Evolutionary conservation across 2,329 filamentous ascomycete genomes (phyloP).

Genomic region (Trichoderma pleuroti): DNA sequence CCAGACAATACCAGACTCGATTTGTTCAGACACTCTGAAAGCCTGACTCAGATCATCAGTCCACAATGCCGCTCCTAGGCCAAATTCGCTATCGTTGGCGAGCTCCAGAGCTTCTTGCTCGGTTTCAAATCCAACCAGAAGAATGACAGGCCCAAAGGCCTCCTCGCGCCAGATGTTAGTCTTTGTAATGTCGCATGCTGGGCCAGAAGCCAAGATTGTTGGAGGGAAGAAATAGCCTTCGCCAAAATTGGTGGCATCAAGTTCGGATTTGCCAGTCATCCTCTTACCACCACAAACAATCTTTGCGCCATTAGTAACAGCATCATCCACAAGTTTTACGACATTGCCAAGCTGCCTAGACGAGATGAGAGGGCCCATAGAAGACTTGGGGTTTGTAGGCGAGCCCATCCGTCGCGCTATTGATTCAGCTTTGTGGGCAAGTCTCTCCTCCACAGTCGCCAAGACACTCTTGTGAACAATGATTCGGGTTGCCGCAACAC

Average conservation of each 20-base stretch:
- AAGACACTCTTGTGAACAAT: constrained; percentile 68
- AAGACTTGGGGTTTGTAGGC: constrained; percentile 52
- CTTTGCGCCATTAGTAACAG: constrained; percentile 48
- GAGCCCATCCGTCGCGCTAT: constrained; percentile 54
- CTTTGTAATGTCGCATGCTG: constrained; percentile 56
- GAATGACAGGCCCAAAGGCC: constrained; percentile 78
- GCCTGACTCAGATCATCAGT: constrained; percentile 69
- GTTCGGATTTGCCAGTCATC: constrained; percentile 43
- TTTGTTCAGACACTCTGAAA: constrained; percentile 69
- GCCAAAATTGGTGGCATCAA: constrained; percentile 51
- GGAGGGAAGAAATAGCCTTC: constrained; percentile 74
- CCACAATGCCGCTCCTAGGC: constrained; percentile 74
- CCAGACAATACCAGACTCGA: constrained; percentile 63
- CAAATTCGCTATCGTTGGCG: constrained; percentile 72
- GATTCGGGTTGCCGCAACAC: constrained; percentile 69
- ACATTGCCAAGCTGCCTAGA: constrained; percentile 62
- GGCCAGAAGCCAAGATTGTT: constrained; percentile 61
- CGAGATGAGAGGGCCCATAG: constrained; percentile 64
- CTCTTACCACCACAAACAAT: constrained; percentile 45
- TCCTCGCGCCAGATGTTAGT: constrained; percentile 76
- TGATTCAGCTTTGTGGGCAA: constrained; percentile 60
- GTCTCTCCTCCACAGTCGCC: constrained; percentile 59
- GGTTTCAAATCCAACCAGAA: constrained; percentile 70
- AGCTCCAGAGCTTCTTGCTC: constrained; percentile 67
- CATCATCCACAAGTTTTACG: constrained; percentile 62